Evolutionary conservation across 202 grass and related monocot species (phyloP), one percentile per base, ranked within the genome.

Genomic region (Carex sylvatica): DNA sequence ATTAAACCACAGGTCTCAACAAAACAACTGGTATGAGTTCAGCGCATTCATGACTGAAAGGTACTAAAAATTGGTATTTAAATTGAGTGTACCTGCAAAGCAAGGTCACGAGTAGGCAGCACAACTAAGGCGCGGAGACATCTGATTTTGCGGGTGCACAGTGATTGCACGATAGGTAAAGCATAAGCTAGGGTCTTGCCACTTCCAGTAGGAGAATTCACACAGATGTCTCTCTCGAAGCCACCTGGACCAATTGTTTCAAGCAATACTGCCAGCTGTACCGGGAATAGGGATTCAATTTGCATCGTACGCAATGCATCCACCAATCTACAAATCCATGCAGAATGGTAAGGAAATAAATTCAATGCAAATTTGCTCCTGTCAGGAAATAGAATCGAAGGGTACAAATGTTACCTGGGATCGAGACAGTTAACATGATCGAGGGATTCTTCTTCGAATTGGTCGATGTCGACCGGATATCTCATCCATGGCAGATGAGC

Each of bases 121-220:
- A 98, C 92, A 70, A 98, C 82, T 84, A 98, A 87, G 47, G 95
- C 92, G 8, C 92, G 87, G 52, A 95, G 56, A 70, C 90, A 95
- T 86, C 82, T 88, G 74, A 91, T 90, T 85, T 88, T 90, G 80
- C 62, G 61, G 23, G 60, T 81, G 6, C 87, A 86, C 18, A 95
- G 87, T 9, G 75, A 81, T 87, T 98, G 92, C 71, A 98, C 92
- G 8, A 95, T 95, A 19, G 95, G 92, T 78, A 98, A 85, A 36
- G 92, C 95, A 86, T 98, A 98, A 26, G 95, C 90, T 80, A 98
- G 87, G 36, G 95, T 98, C 70, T 98, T 98, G 36, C 95, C 92
- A 18, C 92, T 94, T 68, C 95, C 95, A 68, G 95, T 98, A 11
- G 95, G 92, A 62, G 95, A 98, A 38, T 98, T 98, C 5, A 95